These are phyloP conservation scores for Aeschynomene evenia DNA, from an alignment of 306 rosid genomes.

Conservation along the genomic window DNA sequence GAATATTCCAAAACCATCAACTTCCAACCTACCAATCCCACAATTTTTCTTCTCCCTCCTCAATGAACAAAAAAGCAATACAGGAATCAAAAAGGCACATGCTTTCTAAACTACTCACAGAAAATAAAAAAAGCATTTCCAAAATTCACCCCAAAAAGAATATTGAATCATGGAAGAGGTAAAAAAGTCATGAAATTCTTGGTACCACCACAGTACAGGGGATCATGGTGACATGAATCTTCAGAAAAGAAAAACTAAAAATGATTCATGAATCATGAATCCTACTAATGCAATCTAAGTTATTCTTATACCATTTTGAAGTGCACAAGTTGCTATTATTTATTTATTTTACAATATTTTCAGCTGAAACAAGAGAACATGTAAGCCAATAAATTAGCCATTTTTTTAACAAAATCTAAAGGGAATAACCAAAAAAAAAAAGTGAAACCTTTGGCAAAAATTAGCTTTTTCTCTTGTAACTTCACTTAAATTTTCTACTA, in stretches of 20 bases:
- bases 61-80: conserved; percentile 1
- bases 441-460: not conserved
- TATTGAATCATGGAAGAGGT: not conserved
- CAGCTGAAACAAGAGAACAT: not conserved
- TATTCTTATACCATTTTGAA: not conserved
- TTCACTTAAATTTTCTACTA: conserved; percentile 2
- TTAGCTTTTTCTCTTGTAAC: not conserved
- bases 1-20: conserved; percentile 5
- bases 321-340: not conserved
- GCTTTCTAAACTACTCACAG: not conserved
- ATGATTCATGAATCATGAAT: not conserved
- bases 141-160: not conserved
- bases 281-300: not conserved
- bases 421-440: not conserved
- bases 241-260: not conserved
- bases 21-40: conserved; percentile 12
- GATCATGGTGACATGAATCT: conserved; percentile 1
- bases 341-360: not conserved
- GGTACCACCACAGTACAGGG: not conserved
- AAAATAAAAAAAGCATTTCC: not conserved
- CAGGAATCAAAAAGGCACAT: conserved; percentile 20
- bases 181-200: not conserved
- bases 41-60: not conserved
- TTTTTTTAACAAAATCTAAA: not conserved
- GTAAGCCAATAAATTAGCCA: not conserved